Conservation (phyloP, 495 filamentous ascomycete species). For the Collariella sp. region DNA sequence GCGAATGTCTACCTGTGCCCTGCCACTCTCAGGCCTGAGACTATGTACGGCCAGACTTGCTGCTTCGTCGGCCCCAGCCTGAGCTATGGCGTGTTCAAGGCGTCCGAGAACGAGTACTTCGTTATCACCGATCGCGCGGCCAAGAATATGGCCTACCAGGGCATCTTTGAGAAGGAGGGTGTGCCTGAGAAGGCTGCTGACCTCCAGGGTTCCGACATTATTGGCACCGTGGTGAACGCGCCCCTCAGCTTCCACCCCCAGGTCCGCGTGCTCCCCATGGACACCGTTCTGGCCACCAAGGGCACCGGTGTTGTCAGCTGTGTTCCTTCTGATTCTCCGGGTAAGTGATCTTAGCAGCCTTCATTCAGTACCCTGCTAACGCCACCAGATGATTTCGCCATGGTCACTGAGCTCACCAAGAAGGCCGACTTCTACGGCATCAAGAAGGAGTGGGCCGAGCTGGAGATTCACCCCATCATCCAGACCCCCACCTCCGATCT, state of each 20-base stretch:
- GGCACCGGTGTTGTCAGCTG: conserved; percentile 94
- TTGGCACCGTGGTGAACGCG: conserved; percentile 80
- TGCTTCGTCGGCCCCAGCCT: conserved; percentile 77
- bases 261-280: conserved; percentile 90
- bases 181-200: conserved; percentile 65
- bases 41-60: conserved; percentile 96
- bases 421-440: conserved; percentile 97
- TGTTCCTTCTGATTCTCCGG: conserved; percentile 85
- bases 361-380: background rate
- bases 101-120: conserved; percentile 74
- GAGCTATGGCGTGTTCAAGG: conserved; percentile 80
- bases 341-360: background rate
- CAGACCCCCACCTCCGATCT: conserved; percentile 82
- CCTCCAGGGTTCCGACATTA: conserved; percentile 64
- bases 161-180: conserved; percentile 67
- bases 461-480: conserved; percentile 83
- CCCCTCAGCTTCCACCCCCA: conserved; percentile 81
- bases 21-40: conserved; percentile 89
- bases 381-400: conserved; percentile 72
- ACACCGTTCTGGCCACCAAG: conserved; percentile 80
- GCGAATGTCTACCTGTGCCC: conserved; percentile 84
- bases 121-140: conserved; percentile 80
- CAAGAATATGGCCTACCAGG: conserved; percentile 94
- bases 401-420: conserved; percentile 77
- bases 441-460: conserved; percentile 90